Conservation (phyloP, 768 basidiomycete species). For the Boletus pseudopeckii region DNA sequence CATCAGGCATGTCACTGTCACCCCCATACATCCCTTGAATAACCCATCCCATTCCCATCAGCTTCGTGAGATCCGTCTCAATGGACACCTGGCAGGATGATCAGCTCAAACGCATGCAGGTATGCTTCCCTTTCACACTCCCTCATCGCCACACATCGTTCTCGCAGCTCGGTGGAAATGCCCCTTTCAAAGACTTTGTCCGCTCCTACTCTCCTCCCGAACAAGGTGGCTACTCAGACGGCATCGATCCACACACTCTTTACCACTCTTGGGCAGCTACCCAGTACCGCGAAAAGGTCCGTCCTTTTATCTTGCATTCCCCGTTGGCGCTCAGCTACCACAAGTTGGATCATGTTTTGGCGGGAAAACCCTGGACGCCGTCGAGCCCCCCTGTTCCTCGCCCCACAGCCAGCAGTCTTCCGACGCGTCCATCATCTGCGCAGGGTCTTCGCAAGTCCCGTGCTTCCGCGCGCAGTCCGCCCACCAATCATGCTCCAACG, state of each 20-base stretch:
- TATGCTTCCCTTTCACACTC: slow-evolving; percentile 32
- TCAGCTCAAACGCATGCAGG: slow-evolving; percentile 88
- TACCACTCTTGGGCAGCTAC: slow-evolving; percentile 94
- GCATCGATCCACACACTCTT: slow-evolving; percentile 62
- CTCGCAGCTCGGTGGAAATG: slow-evolving; percentile 81
- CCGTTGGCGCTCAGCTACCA: slow-evolving; percentile 15
- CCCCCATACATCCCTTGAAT: neutral
- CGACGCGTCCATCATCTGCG: slow-evolving; percentile 65
- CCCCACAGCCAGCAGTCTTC: slow-evolving; percentile 35
- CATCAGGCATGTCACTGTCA: slow-evolving; percentile 50
- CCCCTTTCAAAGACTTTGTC: slow-evolving; percentile 76
- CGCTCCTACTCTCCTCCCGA: slow-evolving; percentile 61
- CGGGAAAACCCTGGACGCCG: slow-evolving; percentile 76
- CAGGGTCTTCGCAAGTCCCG: slow-evolving; percentile 89
- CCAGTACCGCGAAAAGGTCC: slow-evolving; percentile 92
- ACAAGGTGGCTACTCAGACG: slow-evolving; percentile 66
- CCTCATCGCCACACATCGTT: slow-evolving; percentile 7
- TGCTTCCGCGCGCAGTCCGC: slow-evolving; percentile 55
- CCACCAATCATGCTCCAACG: slow-evolving; percentile 52
- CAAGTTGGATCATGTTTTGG: slow-evolving; percentile 75
- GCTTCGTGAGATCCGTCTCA: slow-evolving; percentile 88
- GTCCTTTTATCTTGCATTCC: neutral
- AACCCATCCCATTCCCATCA: slow-evolving; percentile 29
- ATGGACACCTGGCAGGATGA: slow-evolving; percentile 97
- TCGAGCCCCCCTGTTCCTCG: slow-evolving; percentile 60